phyloP scores from a whole-genome alignment of 768 basidiomycete genomes.

The Crepidotus variabilis region DNA sequence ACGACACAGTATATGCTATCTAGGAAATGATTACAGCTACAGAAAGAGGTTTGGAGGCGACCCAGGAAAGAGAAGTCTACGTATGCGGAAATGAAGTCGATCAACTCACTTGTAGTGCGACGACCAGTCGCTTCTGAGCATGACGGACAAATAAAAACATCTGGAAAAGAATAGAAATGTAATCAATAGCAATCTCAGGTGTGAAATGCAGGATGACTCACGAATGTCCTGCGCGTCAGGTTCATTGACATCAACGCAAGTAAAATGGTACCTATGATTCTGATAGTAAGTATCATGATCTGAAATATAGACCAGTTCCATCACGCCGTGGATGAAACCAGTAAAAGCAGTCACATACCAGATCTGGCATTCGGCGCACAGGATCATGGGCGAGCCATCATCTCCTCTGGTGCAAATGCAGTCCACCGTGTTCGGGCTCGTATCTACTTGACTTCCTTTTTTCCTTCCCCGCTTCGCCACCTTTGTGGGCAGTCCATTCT shows the following conservation, averaged over 20 bases:
- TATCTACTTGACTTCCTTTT: conserved; percentile 15
- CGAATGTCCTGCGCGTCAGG: conserved; percentile 74
- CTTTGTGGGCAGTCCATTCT: not conserved
- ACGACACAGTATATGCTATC: not conserved
- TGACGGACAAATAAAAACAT: conserved; percentile 50
- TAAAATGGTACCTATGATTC: conserved; percentile 71
- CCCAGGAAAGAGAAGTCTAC: conserved; percentile 21
- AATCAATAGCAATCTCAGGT: conserved; percentile 8
- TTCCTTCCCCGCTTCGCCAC: conserved; percentile 14
- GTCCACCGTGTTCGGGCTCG: conserved; percentile 26
- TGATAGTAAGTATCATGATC: not conserved
- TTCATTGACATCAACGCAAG: conserved; percentile 63
- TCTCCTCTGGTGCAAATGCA: conserved; percentile 70
- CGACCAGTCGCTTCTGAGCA: conserved; percentile 61
- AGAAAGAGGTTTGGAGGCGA: conserved; percentile 25
- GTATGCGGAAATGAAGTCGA: conserved; percentile 33
- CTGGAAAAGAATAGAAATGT: conserved; percentile 28
- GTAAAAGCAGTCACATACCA: conserved; percentile 45
- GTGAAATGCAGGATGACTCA: conserved; percentile 35
- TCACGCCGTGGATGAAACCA: not conserved
- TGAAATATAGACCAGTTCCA: conserved; percentile 7
- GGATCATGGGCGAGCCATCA: conserved; percentile 80
- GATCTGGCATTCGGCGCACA: conserved; percentile 64
- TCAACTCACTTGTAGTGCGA: conserved; percentile 85
- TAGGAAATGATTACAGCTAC: not conserved